Conservation (phyloP, 495 filamentous ascomycete genomes). For the Lasiosphaeriaceae sp. region DNA sequence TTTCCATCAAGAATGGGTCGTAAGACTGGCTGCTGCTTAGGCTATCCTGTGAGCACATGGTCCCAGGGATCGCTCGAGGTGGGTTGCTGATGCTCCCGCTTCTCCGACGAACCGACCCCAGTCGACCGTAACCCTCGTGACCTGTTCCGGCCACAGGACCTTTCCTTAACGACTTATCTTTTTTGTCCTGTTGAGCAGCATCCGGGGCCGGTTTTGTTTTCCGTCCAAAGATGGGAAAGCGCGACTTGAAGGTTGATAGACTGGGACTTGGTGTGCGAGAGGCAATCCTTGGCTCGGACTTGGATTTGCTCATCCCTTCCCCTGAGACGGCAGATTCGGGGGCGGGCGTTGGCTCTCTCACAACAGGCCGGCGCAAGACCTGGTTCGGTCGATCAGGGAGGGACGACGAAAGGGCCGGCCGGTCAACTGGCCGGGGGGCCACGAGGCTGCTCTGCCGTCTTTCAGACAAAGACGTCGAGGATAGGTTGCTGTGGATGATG, state of each 20-base stretch:
- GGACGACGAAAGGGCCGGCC: constrained; percentile 28
- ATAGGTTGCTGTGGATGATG: constrained; percentile 74
- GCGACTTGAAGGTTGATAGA: constrained; percentile 38
- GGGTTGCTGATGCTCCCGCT: constrained; percentile 50
- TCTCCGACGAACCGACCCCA: constrained; percentile 57
- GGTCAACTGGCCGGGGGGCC: constrained; percentile 18
- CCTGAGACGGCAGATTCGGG: constrained; percentile 26
- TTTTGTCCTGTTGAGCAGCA: constrained; percentile 43
- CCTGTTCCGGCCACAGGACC: constrained; percentile 91
- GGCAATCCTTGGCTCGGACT: constrained; percentile 29
- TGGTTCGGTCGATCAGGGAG: constrained; percentile 18
- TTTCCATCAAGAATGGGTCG: constrained; percentile 59
- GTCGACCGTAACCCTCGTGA: constrained; percentile 87
- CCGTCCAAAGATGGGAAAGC: constrained; percentile 75
- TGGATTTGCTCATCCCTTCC: constrained; percentile 17
- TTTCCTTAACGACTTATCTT: constrained; percentile 60
- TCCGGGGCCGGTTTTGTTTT: constrained; percentile 65
- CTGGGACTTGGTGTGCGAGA: constrained; percentile 47
- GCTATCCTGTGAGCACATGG: constrained; percentile 47
- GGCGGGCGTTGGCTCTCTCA: constrained; percentile 37
- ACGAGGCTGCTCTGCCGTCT: constrained; percentile 40
- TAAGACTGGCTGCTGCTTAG: constrained; percentile 36
- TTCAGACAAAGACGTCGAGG: constrained; percentile 43
- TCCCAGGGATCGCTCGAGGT: constrained; percentile 44
- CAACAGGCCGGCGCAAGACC: constrained; percentile 27